Evolutionary conservation across 371 early-diverging fungal species (phyloP), one percentile per base, ranked within the genome.

Genomic region (Smittium culicis): DNA sequence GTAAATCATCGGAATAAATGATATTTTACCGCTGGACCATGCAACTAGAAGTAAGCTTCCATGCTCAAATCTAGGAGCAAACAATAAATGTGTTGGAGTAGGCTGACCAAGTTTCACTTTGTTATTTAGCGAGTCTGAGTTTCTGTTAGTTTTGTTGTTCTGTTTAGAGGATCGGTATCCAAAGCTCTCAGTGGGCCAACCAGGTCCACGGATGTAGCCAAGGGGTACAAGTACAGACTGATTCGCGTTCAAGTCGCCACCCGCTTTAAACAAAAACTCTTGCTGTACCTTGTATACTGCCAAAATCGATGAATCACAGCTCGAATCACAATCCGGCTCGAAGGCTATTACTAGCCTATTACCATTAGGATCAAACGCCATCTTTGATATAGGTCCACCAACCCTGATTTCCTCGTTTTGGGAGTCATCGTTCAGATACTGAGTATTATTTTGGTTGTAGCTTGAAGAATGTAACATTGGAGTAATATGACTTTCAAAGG

Each of bases 1-100:
- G 59, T 75, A 78, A 24, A 78, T 61, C 68, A 77, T 69, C 14
- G 80, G 81, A 17, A 78, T 64, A 67, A 81, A 79, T 11, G 75
- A 72, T 11, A 83, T 61, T 64, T 79, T 76, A 14, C 83, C 83
- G 64, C 78, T 79, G 31, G 78, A 79, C 83, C 83, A 82, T 0
- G 72, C 77, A 17, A 80, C 75, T 20, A 76, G 70, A 64, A 80
- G 67, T 60, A 81, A 68, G 2, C 78, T 77, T 16, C 82, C 82
- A 17, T 74, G 64, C 30, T 67, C 71, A 64, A 74, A 79, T 61
- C 73, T 71, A 2, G 71, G 69, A 3, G 74, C 73, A 66, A 80
- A 82, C 0, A 59, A 70, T 66, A 78, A 30, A 68, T 73, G 70
- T 35, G 78, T 68, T 1, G 74, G 70, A 54, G 71, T 67, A 1